Conservation (phyloP, 345 rosid species). For the Atalantia buxifolia region DNA sequence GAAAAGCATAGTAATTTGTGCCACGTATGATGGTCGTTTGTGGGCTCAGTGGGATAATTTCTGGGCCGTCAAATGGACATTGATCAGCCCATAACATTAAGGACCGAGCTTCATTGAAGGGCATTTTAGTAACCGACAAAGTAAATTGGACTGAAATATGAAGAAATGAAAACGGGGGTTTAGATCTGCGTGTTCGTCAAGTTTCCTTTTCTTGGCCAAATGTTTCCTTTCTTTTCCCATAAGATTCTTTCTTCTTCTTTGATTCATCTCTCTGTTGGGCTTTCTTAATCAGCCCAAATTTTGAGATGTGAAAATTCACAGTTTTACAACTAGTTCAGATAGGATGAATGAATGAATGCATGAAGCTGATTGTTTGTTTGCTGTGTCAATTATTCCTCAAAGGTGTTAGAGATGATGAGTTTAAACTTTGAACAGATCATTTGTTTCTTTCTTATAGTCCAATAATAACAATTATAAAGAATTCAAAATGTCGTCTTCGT, state of each 20-base stretch:
- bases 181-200: not conserved
- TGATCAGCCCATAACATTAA: not conserved
- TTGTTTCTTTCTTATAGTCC: not conserved
- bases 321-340: not conserved
- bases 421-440: not conserved
- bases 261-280: not conserved
- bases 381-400: not conserved
- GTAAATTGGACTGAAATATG: not conserved
- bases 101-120: not conserved
- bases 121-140: not conserved
- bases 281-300: not conserved
- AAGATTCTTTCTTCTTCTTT: not conserved
- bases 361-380: not conserved
- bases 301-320: not conserved
- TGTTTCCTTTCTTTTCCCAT: no score
- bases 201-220: not conserved
- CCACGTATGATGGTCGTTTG: not conserved
- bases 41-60: not conserved
- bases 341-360: not conserved
- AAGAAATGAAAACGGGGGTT: not conserved
- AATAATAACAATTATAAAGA: no score
- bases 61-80: not conserved
- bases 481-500: slow-evolving; percentile 8
- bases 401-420: not conserved
- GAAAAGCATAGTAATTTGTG: not conserved